Evolutionary conservation across 768 basidiomycete species (phyloP), one percentile per base, ranked within the genome.

Genomic region (Cystofilobasidium ferigula): DNA sequence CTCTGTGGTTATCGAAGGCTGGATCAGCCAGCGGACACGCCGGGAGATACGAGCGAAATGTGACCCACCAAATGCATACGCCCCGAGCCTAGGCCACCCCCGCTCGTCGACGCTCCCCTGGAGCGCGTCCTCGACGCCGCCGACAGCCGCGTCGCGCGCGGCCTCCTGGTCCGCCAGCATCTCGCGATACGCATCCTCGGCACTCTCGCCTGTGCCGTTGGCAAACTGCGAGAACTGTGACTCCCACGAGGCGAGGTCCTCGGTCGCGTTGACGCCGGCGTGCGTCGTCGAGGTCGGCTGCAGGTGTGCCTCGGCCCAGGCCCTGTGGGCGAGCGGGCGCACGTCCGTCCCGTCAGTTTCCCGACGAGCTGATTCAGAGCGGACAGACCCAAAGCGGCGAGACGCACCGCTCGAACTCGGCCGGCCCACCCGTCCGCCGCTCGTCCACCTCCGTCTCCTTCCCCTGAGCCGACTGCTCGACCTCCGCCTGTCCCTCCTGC

Each of bases 51-150:
- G 24, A 12, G 59, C 35, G 32, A 57, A 28, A 13, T 12, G 63
- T 26, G 34, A 72, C 84, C 71, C 73, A 93, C 92, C 89, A 70
- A 92, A 93, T 16, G 78, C 76, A 73, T 94, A 94, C 22, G 81
- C 77, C 7, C 80, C 80, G 18, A 89, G 77, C n/a, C 83, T 76
- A 0, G 92, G 92, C 18, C 89, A 78, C 6, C 92, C 91, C 58
- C 87, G 81, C 0, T 82, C 80, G 34, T 63, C 64, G 0, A 67
- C 45, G 26, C 56, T 63, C 12, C 59, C 62, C 3, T 62, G 54
- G 0, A 48, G 32, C 14, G 47, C 35, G 48, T 60, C 60, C 64
- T 40, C 38, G 8, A 45, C 36, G 35, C 62, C 61, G 1, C 40
- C 16, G n/a, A n/a, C n/a, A 71, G 61, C 70, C 71, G 70, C 32